phyloP scores from a whole-genome alignment of 306 rosid genomes.

The Castanea sativa region DNA sequence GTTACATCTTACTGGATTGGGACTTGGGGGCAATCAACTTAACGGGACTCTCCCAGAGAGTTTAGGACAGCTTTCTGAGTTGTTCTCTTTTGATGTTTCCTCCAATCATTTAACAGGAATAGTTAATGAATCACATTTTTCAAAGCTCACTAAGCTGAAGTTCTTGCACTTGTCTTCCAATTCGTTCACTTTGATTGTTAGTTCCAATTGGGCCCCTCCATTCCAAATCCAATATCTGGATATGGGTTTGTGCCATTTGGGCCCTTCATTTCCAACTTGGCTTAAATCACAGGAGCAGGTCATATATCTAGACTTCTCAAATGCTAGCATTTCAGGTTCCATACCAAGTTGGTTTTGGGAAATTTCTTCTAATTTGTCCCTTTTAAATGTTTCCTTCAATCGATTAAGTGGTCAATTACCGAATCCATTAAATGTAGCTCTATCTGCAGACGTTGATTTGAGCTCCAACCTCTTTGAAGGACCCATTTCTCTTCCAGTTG shows the following conservation, averaged over 20 bases:
- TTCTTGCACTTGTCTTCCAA: constrained; percentile 15
- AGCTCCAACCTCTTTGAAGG: constrained; percentile 37
- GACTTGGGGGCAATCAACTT: constrained; percentile 27
- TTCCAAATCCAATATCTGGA: constrained; percentile 11
- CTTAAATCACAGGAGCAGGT: constrained; percentile 31
- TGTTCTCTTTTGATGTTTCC: constrained; percentile 30
- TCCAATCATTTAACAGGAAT: constrained; percentile 39
- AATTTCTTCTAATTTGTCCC: background rate
- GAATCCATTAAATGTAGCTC: constrained; percentile 13
- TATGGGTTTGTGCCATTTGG: constrained; percentile 41
- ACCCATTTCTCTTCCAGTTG: constrained; percentile 22
- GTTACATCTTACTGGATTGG: constrained; percentile 8
- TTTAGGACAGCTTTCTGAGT: constrained; percentile 40
- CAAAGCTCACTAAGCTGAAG: constrained; percentile 16
- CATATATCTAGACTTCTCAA: constrained; percentile 17
- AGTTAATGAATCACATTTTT: constrained; percentile 38
- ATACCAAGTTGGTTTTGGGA: constrained; percentile 52
- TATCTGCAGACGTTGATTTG: constrained; percentile 24
- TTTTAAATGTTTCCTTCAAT: constrained; percentile 37
- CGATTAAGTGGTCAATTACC: constrained; percentile 32
- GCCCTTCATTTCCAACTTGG: constrained; percentile 49
- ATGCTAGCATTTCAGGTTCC: constrained; percentile 36
- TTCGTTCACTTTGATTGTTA: constrained; percentile 33
- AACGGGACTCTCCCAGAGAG: constrained; percentile 42
- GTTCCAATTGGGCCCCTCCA: constrained; percentile 40